These are phyloP conservation scores for Halophytophthora batemanensis DNA, from an alignment of 352 stramenopile genomes.

Conservation along the genomic window DNA sequence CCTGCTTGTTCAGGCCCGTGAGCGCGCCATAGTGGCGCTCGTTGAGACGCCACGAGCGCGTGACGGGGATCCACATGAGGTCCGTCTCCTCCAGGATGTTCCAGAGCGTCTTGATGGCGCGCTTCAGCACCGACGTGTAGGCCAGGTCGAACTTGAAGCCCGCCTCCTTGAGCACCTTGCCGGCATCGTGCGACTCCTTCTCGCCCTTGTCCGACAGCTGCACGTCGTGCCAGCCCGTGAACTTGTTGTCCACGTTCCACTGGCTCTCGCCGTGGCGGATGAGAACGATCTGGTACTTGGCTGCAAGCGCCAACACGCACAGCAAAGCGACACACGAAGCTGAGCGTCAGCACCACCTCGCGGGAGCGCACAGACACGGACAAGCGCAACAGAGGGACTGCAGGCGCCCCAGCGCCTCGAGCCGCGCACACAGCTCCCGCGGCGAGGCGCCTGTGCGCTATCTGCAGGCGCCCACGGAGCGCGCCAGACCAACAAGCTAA, in stretches of 20 bases:
- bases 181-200: slow-evolving; percentile 93
- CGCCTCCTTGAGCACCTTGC: slow-evolving; percentile 90
- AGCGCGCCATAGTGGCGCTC: slow-evolving; percentile 99
- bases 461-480: no score
- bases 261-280: slow-evolving; percentile 96
- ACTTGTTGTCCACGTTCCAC: slow-evolving; percentile 98
- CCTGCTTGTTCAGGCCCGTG: slow-evolving; percentile 98
- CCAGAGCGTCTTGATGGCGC: slow-evolving; percentile 97
- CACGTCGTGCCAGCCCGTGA: slow-evolving; percentile 98
- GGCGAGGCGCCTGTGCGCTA: no score
- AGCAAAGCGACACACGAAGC: background rate
- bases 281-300: slow-evolving; percentile 88
- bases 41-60: slow-evolving; percentile 94
- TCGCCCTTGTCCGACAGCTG: slow-evolving; percentile 86
- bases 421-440: no score
- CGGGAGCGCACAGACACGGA: no score
- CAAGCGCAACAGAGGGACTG: background rate
- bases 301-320: slow-evolving; percentile 13
- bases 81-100: slow-evolving; percentile 96
- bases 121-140: slow-evolving; percentile 96
- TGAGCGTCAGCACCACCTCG: no score
- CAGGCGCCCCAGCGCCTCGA: no score
- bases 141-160: slow-evolving; percentile 94
- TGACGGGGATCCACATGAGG: slow-evolving; percentile 97
- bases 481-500: no score